Evolutionary conservation across 495 filamentous ascomycete species (phyloP).

Genomic region (Elasticomyces elasticus): DNA sequence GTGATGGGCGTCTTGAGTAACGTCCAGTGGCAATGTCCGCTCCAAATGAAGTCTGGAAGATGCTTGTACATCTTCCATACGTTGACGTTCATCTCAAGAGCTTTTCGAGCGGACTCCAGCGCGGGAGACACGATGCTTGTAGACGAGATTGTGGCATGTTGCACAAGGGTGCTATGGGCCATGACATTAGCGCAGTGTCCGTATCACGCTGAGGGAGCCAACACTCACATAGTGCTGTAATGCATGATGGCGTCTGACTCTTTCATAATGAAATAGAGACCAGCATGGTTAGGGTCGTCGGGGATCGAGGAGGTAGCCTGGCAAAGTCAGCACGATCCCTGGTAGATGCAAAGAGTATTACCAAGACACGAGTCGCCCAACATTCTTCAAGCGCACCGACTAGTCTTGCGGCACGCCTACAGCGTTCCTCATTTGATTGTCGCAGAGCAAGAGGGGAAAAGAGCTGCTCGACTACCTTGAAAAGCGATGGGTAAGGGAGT

Average conservation of each 20-base stretch:
- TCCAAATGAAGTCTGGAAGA: constrained; percentile 1
- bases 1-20: constrained; percentile 1
- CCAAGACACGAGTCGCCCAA: neutral
- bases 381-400: neutral
- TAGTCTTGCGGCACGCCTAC: neutral
- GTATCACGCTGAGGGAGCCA: too few relatives aligned
- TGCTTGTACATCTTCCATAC: neutral
- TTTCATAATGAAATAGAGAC: neutral
- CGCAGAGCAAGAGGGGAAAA: neutral
- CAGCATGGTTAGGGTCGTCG: neutral
- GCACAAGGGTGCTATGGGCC: neutral
- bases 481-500: too few relatives aligned
- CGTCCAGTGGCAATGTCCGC: neutral
- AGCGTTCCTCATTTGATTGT: neutral
- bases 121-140: neutral
- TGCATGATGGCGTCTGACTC: neutral
- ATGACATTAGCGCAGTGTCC: neutral
- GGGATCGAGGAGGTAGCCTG: neutral
- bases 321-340: neutral
- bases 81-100: neutral
- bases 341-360: neutral
- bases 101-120: neutral
- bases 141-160: neutral
- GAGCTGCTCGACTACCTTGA: neutral
- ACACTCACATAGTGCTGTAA: neutral